phyloP scores from a whole-genome alignment of 139 green algal genomes.

The Chlorella sp. region DNA sequence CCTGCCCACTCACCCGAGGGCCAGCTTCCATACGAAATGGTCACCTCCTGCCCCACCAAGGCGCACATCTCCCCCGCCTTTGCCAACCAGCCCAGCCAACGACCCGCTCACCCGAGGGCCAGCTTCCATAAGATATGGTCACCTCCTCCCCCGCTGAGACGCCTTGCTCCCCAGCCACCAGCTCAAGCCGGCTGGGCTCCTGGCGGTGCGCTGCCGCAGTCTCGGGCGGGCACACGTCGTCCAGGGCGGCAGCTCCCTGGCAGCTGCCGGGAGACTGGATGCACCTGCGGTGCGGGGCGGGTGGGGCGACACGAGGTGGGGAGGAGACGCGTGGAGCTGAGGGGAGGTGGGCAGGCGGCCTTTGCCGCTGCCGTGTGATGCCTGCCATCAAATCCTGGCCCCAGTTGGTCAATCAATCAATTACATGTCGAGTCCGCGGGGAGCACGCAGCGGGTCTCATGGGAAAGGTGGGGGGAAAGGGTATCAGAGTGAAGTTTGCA shows the following conservation, averaged over 20 bases:
- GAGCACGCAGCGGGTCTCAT: too few relatives aligned
- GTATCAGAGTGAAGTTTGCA: too few relatives aligned
- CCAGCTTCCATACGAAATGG: too few relatives aligned
- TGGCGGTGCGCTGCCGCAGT: not conserved
- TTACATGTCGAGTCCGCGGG: too few relatives aligned
- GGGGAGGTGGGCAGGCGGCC: not conserved
- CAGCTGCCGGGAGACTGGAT: slow-evolving; percentile 42
- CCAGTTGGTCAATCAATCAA: too few relatives aligned
- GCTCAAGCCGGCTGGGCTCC: slow-evolving; percentile 28
- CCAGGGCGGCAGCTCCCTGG: slow-evolving; percentile 39
- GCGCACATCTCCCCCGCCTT: not conserved
- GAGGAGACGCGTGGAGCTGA: not conserved
- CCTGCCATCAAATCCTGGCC: too few relatives aligned
- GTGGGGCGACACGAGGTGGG: not conserved
- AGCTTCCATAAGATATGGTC: slow-evolving; percentile 73
- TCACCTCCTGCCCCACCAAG: not conserved
- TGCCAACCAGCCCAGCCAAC: not conserved
- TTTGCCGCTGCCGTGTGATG: too few relatives aligned
- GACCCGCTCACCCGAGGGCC: slow-evolving; percentile 44
- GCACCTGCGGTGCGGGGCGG: not conserved
- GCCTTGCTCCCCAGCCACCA: slow-evolving; percentile 23
- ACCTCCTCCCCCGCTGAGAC: slow-evolving; percentile 56
- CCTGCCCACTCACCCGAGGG: too few relatives aligned
- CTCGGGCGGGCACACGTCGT: slow-evolving; percentile 18
- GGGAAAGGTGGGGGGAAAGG: too few relatives aligned